Conservation (phyloP, 306 rosid genomes). For the Calophaca sinica region DNA sequence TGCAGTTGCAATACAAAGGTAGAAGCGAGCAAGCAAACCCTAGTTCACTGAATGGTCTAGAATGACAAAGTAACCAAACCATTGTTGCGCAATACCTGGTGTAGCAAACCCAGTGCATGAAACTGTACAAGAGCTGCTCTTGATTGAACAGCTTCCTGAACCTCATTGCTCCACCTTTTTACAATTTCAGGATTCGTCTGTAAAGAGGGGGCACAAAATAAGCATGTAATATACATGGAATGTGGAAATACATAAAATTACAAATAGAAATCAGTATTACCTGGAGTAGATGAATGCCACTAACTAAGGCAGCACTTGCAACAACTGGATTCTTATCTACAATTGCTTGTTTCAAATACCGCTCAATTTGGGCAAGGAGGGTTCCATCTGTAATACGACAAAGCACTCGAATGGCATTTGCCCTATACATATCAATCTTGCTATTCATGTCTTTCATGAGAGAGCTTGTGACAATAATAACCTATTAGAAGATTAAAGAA, state of each 20-base stretch:
- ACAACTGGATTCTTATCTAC: slow-evolving; percentile 99
- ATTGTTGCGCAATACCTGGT: slow-evolving; percentile 70
- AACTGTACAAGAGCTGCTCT: slow-evolving; percentile 99
- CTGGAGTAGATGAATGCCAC: slow-evolving; percentile 98
- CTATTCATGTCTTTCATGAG: slow-evolving; percentile 99
- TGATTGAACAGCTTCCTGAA: slow-evolving; percentile 99
- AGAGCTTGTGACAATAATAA: slow-evolving; percentile 98
- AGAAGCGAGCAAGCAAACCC: neutral
- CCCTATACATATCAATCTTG: slow-evolving; percentile 97
- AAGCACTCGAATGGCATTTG: slow-evolving; percentile 98
- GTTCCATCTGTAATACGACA: slow-evolving; percentile 98
- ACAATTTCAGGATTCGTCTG: slow-evolving; percentile 98
- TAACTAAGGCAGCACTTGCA: slow-evolving; percentile 95
- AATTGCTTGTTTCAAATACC: slow-evolving; percentile 98
- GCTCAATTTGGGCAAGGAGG: slow-evolving; percentile 95
- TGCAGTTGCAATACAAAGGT: slow-evolving; percentile 15
- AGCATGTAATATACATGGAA: slow-evolving; percentile 15
- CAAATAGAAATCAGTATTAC: slow-evolving; percentile 49
- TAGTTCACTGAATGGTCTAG: slow-evolving; percentile 36
- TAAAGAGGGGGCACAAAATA: slow-evolving; percentile 30
- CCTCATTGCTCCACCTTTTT: slow-evolving; percentile 99
- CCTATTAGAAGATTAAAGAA: slow-evolving; percentile 58
- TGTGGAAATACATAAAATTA: slow-evolving; percentile 15
- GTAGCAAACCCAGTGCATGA: slow-evolving; percentile 93
- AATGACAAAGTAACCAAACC: slow-evolving; percentile 39